Evolutionary conservation across 441 rosid genomes (phyloP), one percentile per base, ranked within the genome.

Genomic region (Gossypium trilobum): DNA sequence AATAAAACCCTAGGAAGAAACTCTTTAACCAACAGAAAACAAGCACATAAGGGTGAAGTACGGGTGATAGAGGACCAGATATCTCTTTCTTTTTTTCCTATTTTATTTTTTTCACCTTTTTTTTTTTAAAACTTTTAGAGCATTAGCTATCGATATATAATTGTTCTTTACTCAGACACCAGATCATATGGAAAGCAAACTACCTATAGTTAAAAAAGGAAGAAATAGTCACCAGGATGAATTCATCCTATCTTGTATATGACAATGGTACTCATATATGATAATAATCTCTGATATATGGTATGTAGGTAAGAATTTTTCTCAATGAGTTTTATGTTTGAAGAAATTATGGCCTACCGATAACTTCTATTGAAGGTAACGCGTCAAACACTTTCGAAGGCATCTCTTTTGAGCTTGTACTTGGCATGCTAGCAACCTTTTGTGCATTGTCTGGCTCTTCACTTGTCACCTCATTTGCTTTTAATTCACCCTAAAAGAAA

Each of bases 401-500:
- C 4, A 75, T 76, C 60, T 79, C 90, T 0, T 77, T 19, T 46
- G 88, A 74, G 76, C 85, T 70, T 50, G 75, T 75, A 80, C 59
- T 75, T 22, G 81, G 76, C 56, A 76, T 68, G 62, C 82, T 80
- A 4, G 84, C 70, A 69, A 72, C 81, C 74, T 80, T 87, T 58
- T 71, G 73, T 69, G 78, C 96, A 70, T 71, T 74, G 72, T 85
- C 96, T 60, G 86, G 82, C 66, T 82, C 97, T 77, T 92, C 93
- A 65, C 19, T 69, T 31, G 81, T 36, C 50, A 76, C 76, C 76
- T 79, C 76, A 54, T 73, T 54, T 29, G 71, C 5, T 36, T 52
- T 73, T 19, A 22, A 2, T 31, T 78, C 84, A 71, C 81, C 89
- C 89, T 88, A 73, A 64, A 36, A 80, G 50, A 80, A 1, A 70